Evolutionary conservation across 1,139 yeast species (phyloP), one percentile per base, ranked within the genome.

Genomic region (Geotrichum macrosporum): DNA sequence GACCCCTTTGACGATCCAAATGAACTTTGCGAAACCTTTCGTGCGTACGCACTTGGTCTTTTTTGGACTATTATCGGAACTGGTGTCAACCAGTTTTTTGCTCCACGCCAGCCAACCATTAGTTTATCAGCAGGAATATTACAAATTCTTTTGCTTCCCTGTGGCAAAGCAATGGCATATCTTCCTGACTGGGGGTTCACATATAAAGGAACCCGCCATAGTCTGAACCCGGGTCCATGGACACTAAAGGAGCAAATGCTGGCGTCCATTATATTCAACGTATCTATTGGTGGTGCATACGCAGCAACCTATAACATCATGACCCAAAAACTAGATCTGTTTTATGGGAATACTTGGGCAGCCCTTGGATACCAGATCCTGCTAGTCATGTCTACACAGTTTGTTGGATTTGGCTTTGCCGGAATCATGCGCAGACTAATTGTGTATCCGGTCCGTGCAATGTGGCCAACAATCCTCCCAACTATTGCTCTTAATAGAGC

Each of bases 211-310:
- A 58, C 52, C 43, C 66, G 67, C 47, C 50, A 62, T 55, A 61
- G 75, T 45, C 55, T 77, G 56, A 72, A 80, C 62, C 79, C 80
- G 1, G 81, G 81, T 6, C 79, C 80, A 4, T 82, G 85, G 84
- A 68, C 74, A 26, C 73, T 68, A 58, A 82, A 82, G 59, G 89
- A 82, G 58, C 86, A 81, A 67, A 78, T 78, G 81, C 67, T 78
- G 51, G 67, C 78, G 3, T 73, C 82, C 2, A 46, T 56, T 29
- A 55, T 56, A 22, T 52, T 55, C 30, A 47, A 50, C 16, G 56
- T 56, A 36, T 49, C 57, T 13, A 51, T 51, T 21, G 50, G 52
- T 5, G 50, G 50, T 2, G 50, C 52, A 15, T 72, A 73, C 50
- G 73, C 69, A 19, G 65, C 52, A 29, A 41, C 68, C 71, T 51